phyloP scores from a whole-genome alignment of 176 grass and related monocot genomes.

The Triticum timopheevii region DNA sequence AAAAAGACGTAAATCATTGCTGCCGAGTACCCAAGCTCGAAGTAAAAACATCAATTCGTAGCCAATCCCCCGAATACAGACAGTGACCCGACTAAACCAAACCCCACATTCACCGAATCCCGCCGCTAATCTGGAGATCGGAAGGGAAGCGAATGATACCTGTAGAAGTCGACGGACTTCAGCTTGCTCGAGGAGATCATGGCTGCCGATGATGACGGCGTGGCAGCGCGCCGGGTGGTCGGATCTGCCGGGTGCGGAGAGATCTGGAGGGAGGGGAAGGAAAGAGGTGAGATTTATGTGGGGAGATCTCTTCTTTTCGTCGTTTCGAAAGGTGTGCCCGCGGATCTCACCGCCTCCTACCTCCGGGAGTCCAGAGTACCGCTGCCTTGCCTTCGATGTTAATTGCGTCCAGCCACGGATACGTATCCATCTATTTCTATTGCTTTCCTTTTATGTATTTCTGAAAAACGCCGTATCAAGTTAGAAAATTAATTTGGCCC shows the following conservation, averaged over 20 bases:
- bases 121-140: neutral
- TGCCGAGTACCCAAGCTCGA: neutral
- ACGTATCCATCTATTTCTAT: neutral
- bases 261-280: slow-evolving; percentile 14
- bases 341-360: slow-evolving; percentile 30
- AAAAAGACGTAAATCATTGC: neutral
- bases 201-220: slow-evolving; percentile 26
- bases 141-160: slow-evolving; percentile 25
- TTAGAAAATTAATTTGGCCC: neutral
- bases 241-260: slow-evolving; percentile 24
- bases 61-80: neutral
- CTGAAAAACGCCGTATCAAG: neutral
- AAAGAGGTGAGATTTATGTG: slow-evolving; percentile 27
- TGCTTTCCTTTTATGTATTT: neutral
- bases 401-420: neutral
- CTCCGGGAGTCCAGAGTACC: neutral
- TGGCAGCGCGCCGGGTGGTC: neutral
- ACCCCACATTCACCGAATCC: neutral
- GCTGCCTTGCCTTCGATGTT: neutral
- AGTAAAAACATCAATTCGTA: neutral
- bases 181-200: slow-evolving; percentile 91
- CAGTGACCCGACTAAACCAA: neutral
- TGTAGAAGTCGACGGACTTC: slow-evolving; percentile 99
- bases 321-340: neutral
- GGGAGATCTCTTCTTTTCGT: neutral